Percentiles rank a stretch among this genome's conserved stretches.
Evolutionary conservation across 2,329 filamentous ascomycete genomes (phyloP).

Genomic region (Botryotinia convoluta): DNA sequence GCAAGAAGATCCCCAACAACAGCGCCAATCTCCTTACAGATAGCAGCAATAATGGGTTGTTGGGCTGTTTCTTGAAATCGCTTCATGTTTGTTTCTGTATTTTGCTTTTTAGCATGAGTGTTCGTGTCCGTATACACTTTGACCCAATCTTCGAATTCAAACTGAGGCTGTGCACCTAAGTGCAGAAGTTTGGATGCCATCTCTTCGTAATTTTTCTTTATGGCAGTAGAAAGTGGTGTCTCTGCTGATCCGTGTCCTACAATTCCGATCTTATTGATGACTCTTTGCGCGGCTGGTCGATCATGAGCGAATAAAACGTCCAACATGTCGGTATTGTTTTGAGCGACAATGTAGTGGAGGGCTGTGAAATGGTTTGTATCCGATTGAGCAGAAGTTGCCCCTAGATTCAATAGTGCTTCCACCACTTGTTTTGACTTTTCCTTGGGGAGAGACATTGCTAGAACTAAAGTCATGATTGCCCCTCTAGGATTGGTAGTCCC

Average conservation of each 20-base stretch:
- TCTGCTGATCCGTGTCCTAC: slow-evolving; percentile 43
- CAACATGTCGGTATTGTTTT: slow-evolving; percentile 48
- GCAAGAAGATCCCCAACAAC: slow-evolving; percentile 54
- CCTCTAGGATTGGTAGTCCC: slow-evolving; percentile 44
- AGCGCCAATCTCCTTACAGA: slow-evolving; percentile 49
- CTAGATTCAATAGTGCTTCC: slow-evolving; percentile 62
- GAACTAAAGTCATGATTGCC: slow-evolving; percentile 66
- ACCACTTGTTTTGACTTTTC: slow-evolving; percentile 65
- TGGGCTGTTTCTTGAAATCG: slow-evolving; percentile 48
- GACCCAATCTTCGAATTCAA: slow-evolving; percentile 64
- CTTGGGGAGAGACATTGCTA: slow-evolving; percentile 63
- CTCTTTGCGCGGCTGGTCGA: slow-evolving; percentile 56
- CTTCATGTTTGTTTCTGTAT: slow-evolving; percentile 48
- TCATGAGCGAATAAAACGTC: slow-evolving; percentile 55
- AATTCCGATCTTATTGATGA: slow-evolving; percentile 63
- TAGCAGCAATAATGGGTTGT: slow-evolving; percentile 67
- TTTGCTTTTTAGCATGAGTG: slow-evolving; percentile 40
- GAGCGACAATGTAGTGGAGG: slow-evolving; percentile 62
- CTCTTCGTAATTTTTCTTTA: slow-evolving; percentile 50
- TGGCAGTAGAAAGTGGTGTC: slow-evolving; percentile 58
- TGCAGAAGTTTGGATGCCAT: slow-evolving; percentile 61
- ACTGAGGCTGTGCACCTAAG: slow-evolving; percentile 56
- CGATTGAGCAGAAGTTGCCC: slow-evolving; percentile 71
- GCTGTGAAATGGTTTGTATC: slow-evolving; percentile 63
- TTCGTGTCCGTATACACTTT: slow-evolving; percentile 51